These are phyloP conservation scores for Psilocybe cyanescens DNA, from an alignment of 768 basidiomycete genomes.

Conservation along the genomic window DNA sequence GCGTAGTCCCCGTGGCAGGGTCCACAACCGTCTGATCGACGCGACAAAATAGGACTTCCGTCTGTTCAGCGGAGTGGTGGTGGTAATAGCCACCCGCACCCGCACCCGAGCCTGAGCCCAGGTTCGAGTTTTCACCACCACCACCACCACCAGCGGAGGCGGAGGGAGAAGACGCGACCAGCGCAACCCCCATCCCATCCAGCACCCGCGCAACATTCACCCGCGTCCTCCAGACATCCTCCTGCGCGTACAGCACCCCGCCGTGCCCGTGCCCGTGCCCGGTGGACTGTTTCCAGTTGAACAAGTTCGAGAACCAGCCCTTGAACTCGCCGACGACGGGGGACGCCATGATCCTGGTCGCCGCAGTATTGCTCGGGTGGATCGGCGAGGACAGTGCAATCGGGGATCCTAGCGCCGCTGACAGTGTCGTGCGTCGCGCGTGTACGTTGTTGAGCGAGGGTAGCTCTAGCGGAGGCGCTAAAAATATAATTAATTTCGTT, in stretches of 20 bases:
- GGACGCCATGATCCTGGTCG: conserved; percentile 49
- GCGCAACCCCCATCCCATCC: conserved; percentile 65
- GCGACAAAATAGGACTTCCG: conserved; percentile 44
- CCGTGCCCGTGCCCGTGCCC: conserved; percentile 33
- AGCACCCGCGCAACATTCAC: conserved; percentile 66
- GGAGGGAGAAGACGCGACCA: neutral
- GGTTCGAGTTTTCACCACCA: too few species aligned
- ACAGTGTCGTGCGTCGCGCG: conserved; percentile 38
- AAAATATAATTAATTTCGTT: neutral
- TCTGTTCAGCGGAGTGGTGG: conserved; percentile 12
- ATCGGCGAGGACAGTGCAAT: conserved; percentile 44
- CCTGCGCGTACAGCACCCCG: conserved; percentile 56
- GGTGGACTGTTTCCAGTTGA: conserved; percentile 82
- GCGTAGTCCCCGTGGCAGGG: conserved; percentile 42
- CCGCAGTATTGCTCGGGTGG: conserved; percentile 27
- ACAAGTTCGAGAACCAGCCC: conserved; percentile 95
- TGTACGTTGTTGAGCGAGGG: conserved; percentile 42
- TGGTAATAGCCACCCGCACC: too few species aligned
- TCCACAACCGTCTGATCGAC: conserved; percentile 54
- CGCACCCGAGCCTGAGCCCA: conserved; percentile 12
- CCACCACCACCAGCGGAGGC: too few species aligned
- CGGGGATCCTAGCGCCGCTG: conserved; percentile 53
- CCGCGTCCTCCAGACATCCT: conserved; percentile 64
- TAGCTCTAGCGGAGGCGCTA: conserved; percentile 64
- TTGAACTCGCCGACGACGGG: conserved; percentile 85